Evolutionary conservation across 352 stramenopile species (phyloP).

Genomic region (Phytophthora ohioensis): DNA sequence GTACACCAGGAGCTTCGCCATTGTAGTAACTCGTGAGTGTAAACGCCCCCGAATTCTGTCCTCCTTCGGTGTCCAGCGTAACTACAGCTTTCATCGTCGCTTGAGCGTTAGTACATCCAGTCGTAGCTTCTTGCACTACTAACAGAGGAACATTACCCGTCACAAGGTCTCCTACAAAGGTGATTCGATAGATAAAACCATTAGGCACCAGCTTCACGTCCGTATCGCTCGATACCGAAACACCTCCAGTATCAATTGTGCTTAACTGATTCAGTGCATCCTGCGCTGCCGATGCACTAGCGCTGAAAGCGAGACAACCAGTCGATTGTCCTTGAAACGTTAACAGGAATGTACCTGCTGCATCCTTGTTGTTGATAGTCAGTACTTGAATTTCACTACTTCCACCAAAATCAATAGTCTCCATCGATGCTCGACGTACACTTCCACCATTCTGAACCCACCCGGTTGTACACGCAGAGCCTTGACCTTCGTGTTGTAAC

Average conservation of each 20-base stretch:
- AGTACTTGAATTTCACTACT: conserved; percentile 75
- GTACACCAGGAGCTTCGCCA: conserved; percentile 51
- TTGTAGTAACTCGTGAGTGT: conserved; percentile 55
- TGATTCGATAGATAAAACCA: conserved; percentile 70
- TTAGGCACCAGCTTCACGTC: conserved; percentile 51
- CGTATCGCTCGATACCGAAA: conserved; percentile 59
- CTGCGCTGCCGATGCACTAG: conserved; percentile 33
- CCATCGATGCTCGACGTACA: conserved; percentile 50
- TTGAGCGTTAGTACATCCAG: conserved; percentile 13
- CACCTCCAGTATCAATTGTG: conserved; percentile 48
- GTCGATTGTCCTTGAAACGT: conserved; percentile 55
- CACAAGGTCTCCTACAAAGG: conserved; percentile 69
- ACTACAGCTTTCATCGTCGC: conserved; percentile 32
- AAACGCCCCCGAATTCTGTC: conserved; percentile 45
- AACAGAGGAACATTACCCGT: conserved; percentile 59
- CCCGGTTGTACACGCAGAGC: conserved; percentile 21
- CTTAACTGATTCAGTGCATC: conserved; percentile 40
- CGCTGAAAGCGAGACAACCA: conserved; percentile 50
- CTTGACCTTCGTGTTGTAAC: conserved; percentile 45
- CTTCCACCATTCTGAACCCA: conserved; percentile 50
- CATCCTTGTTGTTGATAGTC: conserved; percentile 37
- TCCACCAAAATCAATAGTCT: conserved; percentile 56
- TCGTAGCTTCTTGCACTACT: conserved; percentile 9
- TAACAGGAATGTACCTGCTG: conserved; percentile 49
- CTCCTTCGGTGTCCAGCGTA: conserved; percentile 31